A percentile compares a stretch with the other conserved stretches of the same genome.
phyloP scores from a whole-genome alignment of 495 filamentous ascomycete species.

The Daldinia vernicosa region DNA sequence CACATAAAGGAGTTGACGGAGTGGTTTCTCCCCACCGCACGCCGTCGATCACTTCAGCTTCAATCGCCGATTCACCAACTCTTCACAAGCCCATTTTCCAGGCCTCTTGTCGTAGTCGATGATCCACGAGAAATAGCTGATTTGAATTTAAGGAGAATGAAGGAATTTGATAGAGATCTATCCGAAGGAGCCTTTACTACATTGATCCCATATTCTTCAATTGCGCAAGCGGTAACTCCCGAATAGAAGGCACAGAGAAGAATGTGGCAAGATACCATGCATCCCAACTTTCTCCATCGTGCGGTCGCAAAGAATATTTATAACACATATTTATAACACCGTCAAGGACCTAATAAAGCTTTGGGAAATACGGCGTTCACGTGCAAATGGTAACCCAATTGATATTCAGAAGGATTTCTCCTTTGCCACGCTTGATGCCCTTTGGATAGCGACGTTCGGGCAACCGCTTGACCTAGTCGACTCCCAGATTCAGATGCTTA shows the following conservation, averaged over 20 bases:
- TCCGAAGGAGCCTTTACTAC: background rate
- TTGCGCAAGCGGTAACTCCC: background rate
- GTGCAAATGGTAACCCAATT: background rate
- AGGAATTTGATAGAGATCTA: background rate
- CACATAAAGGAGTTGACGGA: background rate
- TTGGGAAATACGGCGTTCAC: background rate
- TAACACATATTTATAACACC: constrained; percentile 33
- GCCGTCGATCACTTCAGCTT: background rate
- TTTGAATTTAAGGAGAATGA: background rate
- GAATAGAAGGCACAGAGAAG: background rate
- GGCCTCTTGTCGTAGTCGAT: background rate
- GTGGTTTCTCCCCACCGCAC: background rate
- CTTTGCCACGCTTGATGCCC: background rate
- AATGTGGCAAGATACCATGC: constrained; percentile 48
- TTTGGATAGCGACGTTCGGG: background rate
- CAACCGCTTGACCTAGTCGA: background rate
- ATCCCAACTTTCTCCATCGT: constrained; percentile 44
- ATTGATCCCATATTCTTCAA: background rate
- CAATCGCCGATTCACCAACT: background rate
- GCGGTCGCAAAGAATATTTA: constrained; percentile 47
- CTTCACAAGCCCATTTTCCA: background rate
- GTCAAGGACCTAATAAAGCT: background rate
- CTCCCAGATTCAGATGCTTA: background rate
- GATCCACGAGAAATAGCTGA: background rate
- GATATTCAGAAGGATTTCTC: background rate